Evolutionary conservation across 805 yeast species (phyloP).

Genomic region (Ogataea nonfermentans): DNA sequence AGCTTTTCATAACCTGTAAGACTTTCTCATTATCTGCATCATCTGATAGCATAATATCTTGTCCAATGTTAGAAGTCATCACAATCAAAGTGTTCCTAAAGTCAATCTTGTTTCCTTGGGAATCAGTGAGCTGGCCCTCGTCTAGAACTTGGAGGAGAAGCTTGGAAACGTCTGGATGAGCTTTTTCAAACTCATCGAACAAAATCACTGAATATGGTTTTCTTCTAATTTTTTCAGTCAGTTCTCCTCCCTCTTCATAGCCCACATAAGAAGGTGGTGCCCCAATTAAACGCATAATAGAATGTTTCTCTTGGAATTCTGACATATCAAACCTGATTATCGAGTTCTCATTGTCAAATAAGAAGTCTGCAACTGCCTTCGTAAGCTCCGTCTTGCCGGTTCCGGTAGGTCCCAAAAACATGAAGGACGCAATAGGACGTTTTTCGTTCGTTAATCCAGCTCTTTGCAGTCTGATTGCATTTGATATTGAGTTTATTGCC

Average conservation of each 20-base stretch:
- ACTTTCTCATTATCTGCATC: conserved; percentile 60
- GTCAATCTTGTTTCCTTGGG: conserved; percentile 92
- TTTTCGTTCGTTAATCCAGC: conserved; percentile 95
- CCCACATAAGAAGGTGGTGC: conserved; percentile 99
- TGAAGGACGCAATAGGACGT: conserved; percentile 93
- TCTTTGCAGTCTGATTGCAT: conserved; percentile 93
- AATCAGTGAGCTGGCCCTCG: conserved; percentile 92
- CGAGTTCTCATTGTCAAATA: conserved; percentile 84
- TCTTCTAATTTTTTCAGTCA: conserved; percentile 93
- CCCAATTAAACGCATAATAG: conserved; percentile 88
- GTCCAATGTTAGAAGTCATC: conserved; percentile 97
- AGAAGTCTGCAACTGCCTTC: conserved; percentile 85
- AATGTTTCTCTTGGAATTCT: conserved; percentile 93
- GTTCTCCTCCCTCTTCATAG: conserved; percentile 92
- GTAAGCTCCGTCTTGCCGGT: conserved; percentile 97
- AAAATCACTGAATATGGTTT: conserved; percentile 91
- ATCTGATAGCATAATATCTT: conserved; percentile 76
- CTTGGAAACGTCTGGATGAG: conserved; percentile 94
- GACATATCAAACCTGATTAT: conserved; percentile 96
- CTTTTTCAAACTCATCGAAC: conserved; percentile 96
- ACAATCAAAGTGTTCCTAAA: conserved; percentile 93
- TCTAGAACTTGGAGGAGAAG: conserved; percentile 87
- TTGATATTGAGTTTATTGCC: conserved; percentile 84
- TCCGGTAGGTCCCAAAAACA: conserved; percentile 98
- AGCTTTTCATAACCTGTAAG: conserved; percentile 60